Evolutionary conservation across 805 yeast species (phyloP), one percentile per base, ranked within the genome.

Genomic region (Starmerella lactis-condensi): DNA sequence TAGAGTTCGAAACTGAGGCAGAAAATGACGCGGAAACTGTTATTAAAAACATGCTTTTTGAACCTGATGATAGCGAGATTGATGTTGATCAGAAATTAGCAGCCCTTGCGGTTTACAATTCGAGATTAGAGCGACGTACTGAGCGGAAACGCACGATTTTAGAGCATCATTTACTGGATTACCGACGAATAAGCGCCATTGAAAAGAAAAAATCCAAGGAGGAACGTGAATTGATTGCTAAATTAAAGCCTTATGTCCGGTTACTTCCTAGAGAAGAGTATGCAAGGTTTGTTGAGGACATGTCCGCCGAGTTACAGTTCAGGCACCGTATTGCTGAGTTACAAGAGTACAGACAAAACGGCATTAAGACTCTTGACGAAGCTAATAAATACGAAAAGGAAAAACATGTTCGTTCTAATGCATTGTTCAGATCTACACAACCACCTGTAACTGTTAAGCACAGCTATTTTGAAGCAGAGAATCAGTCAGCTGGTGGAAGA

Each of bases 21-120:
- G 98, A 89, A 51, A 89, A 89, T 46, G 99, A 89, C 34, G 96
- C 98, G 0, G 99, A 89, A 54, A 63, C 75, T 34, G 73, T 89
- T 0, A 79, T 89, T 13, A 89, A 89, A 49, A 98, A 89, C 51
- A 79, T 89, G 92, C 67, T 75, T 2, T 89, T 91, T 48, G 96
- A 89, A 45, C 78, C 85, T 0, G 96, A 85, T 41, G 99, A 89
- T 47, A 71, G 72, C 33, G 70, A 75, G 15, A 72, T 74, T 25
- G 98, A 89, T 50, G 75, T 85, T 28, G 93, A 89, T 48, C 64
- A 89, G 49, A 89, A 89, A 53, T 61, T 89, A 38, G 70, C 92
- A 0, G 73, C 83, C 2, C 58, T 89, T 43, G 92, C 81, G 40
- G 83, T 89, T 26, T 89, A 89, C 53, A 82, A 81, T 48, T 74